These are phyloP conservation scores for Salicornia ramosissima DNA, from an alignment of 148 eudicot genomes.

Conservation along the genomic window DNA sequence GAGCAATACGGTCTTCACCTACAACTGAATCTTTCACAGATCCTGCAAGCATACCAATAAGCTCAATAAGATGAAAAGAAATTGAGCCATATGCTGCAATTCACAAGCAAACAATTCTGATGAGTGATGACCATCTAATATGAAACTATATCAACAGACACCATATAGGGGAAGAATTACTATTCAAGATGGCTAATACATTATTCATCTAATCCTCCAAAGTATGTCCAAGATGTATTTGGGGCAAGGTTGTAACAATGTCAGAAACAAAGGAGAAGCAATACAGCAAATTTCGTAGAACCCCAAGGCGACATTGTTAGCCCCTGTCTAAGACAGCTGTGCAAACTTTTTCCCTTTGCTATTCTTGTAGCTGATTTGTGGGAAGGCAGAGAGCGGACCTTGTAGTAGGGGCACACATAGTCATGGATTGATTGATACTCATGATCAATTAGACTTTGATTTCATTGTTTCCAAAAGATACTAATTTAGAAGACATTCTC, in stretches of 20 bases:
- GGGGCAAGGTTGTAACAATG: neutral
- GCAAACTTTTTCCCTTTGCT: neutral
- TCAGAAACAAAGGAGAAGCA: neutral
- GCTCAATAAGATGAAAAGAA: conserved; percentile 3
- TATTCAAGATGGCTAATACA: neutral
- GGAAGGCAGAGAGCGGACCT: neutral
- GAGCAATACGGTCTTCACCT: conserved; percentile 97
- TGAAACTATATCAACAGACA: neutral
- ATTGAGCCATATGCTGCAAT: neutral
- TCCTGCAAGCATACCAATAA: conserved; percentile 43
- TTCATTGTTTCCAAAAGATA: neutral
- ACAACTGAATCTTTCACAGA: conserved; percentile 94
- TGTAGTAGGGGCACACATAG: neutral
- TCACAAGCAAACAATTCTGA: neutral
- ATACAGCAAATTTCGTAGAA: neutral
- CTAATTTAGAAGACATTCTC: too few relatives aligned
- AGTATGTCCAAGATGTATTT: neutral
- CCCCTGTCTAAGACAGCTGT: neutral
- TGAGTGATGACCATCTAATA: neutral
- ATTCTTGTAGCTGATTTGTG: too few relatives aligned
- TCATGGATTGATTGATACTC: too few relatives aligned
- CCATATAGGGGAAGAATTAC: neutral
- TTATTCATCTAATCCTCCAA: neutral
- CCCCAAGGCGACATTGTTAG: neutral
- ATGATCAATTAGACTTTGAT: neutral